These are phyloP conservation scores for Litsea cubeba DNA, from an alignment of 164 flowering plant species.

Conservation along the genomic window DNA sequence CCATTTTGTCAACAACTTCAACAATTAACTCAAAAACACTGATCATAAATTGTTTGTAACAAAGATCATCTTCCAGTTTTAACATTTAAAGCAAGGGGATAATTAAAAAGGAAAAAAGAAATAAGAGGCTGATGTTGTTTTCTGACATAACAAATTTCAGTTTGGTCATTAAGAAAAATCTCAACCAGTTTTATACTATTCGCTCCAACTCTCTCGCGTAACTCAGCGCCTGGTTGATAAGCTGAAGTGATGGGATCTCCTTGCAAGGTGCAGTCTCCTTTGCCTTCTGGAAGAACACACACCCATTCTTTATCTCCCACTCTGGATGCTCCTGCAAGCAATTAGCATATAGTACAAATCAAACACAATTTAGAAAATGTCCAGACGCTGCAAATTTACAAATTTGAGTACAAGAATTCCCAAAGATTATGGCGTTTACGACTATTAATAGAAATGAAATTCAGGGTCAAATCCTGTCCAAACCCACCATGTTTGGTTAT, in stretches of 20 bases:
- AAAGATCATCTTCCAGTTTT: no score
- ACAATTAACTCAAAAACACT: no score
- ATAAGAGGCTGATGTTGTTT: no score
- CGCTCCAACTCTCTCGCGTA: conserved; percentile 97
- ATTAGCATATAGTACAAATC: background rate
- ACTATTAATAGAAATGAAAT: no score
- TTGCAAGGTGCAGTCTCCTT: conserved; percentile 81
- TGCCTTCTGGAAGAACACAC: conserved; percentile 71
- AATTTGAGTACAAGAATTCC: no score
- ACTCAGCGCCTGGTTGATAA: conserved; percentile 89
- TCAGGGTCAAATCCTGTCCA: no score
- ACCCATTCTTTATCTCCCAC: conserved; percentile 79
- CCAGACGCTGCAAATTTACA: background rate
- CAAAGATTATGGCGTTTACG: no score
- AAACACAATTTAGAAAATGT: conserved; percentile 1
- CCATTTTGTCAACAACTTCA: no score
- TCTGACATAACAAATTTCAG: background rate
- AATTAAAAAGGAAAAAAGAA: no score
- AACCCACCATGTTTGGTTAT: no score
- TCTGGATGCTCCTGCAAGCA: conserved; percentile 76
- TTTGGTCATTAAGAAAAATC: background rate
- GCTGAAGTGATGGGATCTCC: conserved; percentile 91
- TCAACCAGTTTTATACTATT: conserved; percentile 42
- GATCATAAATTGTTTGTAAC: no score
- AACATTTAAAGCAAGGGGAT: no score